Conservation (phyloP, 139 green algal species). For the Desmodesmus armatus region DNA sequence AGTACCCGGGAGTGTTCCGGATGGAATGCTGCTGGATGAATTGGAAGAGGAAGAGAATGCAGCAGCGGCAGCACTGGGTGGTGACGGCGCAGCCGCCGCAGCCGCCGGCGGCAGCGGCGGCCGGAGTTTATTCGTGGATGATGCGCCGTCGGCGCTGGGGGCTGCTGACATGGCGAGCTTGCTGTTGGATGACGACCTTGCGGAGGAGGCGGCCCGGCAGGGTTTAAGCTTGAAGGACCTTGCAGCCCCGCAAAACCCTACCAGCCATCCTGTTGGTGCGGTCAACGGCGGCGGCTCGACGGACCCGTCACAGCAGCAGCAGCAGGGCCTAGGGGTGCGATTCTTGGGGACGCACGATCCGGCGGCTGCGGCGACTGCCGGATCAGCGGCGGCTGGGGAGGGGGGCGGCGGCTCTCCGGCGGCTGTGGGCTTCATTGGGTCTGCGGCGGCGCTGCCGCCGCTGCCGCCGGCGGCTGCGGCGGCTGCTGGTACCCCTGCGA, state of each 20-base stretch:
- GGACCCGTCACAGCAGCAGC: neutral
- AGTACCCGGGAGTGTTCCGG: conserved; percentile 6
- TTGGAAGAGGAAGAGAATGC: conserved; percentile 32
- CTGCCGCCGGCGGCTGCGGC: neutral
- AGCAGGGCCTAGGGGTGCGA: neutral
- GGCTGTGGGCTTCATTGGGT: neutral
- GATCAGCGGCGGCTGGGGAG: neutral
- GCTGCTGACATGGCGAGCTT: conserved; percentile 29
- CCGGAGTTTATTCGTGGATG: conserved; percentile 30
- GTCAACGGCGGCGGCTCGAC: neutral
- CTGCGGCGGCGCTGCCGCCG: neutral
- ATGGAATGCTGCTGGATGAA: conserved; percentile 23
- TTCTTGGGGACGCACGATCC: neutral
- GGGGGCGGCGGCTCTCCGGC: neutral
- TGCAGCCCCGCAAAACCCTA: too few relatives aligned
- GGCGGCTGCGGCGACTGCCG: neutral
- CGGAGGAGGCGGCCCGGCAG: conserved; percentile 18
- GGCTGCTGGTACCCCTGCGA: neutral
- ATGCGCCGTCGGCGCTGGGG: conserved; percentile 3
- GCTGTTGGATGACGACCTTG: conserved; percentile 34
- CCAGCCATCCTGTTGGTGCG: neutral
- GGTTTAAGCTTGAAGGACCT: conserved; percentile 12
- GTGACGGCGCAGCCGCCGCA: neutral
- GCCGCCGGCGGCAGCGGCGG: neutral
- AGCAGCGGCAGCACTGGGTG: neutral